Evolutionary conservation across 2,329 filamentous ascomycete genomes (phyloP), one percentile per base, ranked within the genome.

Genomic region (Neocucurbitaria cava): DNA sequence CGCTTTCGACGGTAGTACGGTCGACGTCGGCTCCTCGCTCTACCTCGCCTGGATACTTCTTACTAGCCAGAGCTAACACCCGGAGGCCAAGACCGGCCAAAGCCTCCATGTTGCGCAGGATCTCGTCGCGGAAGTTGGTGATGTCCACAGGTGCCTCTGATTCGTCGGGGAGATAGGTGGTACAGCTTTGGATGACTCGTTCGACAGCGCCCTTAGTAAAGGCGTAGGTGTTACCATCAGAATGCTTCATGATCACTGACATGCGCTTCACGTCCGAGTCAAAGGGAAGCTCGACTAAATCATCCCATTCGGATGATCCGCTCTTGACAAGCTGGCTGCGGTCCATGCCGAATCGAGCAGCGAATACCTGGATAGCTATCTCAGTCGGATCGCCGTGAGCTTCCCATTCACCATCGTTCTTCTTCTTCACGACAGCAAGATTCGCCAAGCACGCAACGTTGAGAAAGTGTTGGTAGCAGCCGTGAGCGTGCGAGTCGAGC

Each of bases 181-280:
- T 82, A 72, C 89, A 91, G 1, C 84, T 83, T 3, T 84, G 82
- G 15, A 91, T 77, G 26, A 91, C 82, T 36, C 88, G 82, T 68
- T 91, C 89, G 4, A 90, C 88, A 1, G 89, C 89, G 45, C 87
- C 87, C 68, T 88, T 88, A 52, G 85, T 86, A 63, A 87, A 87
- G 42, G 85, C 76, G 13, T 66, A 58, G 56, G 78, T 75, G 13
- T 63, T 55, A 5, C 65, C 63, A 18, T 40, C 58, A 2, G 53
- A 42, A 15, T 82, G 72, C 39, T 81, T 67, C 70, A 88, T 89
- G 48, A 90, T 86, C 33, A 90, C 87, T 0, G 87, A 89, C 89
- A 91, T 91, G 65, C 87, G 89, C 78, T 91, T 92, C 59, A 91
- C 83, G 52, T 85, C 85, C 0, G 88, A 90, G 67, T 91, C 89